Conservation (phyloP, 148 eudicot species). For the Selenicereus undatus region DNA sequence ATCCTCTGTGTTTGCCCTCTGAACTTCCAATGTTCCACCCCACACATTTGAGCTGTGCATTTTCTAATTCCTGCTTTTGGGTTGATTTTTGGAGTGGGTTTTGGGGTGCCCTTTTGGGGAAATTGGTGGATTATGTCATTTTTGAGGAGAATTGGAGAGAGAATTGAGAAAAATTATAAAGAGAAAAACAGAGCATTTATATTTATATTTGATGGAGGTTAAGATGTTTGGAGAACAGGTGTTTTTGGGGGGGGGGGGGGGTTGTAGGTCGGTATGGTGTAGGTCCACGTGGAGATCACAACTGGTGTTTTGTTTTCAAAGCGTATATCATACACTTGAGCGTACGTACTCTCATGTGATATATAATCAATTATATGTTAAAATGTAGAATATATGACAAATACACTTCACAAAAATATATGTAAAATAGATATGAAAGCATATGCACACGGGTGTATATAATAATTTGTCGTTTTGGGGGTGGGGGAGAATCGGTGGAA, state of each 20-base stretch:
- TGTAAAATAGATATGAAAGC: too few species aligned
- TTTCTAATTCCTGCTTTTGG: neutral
- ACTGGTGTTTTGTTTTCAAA: too few species aligned
- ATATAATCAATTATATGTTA: too few species aligned
- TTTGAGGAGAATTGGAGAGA: neutral
- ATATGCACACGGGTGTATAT: too few species aligned
- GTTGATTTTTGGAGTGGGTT: neutral
- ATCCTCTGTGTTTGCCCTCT: slow-evolving; percentile 18
- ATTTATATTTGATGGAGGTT: neutral
- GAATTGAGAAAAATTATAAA: neutral
- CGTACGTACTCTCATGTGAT: too few species aligned
- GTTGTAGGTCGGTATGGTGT: neutral
- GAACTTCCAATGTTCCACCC: slow-evolving; percentile 55
- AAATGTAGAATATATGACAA: too few species aligned
- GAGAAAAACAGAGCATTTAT: neutral
- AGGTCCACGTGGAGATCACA: neutral
- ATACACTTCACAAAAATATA: too few species aligned
- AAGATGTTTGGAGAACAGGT: neutral
- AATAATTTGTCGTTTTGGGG: too few species aligned
- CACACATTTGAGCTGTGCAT: slow-evolving; percentile 40
- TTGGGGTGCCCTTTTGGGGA: slow-evolving; percentile 1
- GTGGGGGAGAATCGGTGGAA: neutral
- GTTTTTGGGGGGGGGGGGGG: neutral
- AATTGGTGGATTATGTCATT: neutral
- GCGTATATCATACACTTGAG: too few species aligned